Percentiles rank a stretch among this genome's conserved stretches.
Evolutionary conservation across 192 early-diverging fungal species (phyloP).

Genomic region (Haplosporangium gracile): DNA sequence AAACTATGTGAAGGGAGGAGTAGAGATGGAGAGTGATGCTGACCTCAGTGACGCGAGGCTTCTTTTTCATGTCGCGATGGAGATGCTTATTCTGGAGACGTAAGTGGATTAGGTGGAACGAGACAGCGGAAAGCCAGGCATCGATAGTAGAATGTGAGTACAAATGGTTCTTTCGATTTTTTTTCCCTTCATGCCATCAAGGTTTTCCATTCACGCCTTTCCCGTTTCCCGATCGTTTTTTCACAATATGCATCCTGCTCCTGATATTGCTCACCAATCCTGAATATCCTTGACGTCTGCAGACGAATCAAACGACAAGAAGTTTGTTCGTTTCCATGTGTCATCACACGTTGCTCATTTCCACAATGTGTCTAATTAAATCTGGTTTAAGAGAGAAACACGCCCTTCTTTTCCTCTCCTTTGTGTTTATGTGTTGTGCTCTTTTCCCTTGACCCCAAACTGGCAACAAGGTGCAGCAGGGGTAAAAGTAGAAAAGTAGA

Average conservation of each 20-base stretch:
- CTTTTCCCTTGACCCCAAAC: slow-evolving; percentile 24
- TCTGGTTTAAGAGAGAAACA: not conserved
- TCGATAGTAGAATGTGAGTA: slow-evolving; percentile 34
- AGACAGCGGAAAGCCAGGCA: slow-evolving; percentile 19
- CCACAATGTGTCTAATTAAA: not conserved
- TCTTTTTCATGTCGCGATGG: slow-evolving; percentile 63
- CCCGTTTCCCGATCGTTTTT: not conserved
- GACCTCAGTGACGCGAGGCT: slow-evolving; percentile 63
- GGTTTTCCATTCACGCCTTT: not conserved
- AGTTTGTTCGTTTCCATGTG: not conserved
- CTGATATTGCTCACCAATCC: not conserved
- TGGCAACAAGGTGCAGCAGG: slow-evolving; percentile 3
- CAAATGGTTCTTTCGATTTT: slow-evolving; percentile 6
- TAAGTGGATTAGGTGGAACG: slow-evolving; percentile 2
- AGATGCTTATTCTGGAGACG: slow-evolving; percentile 59
- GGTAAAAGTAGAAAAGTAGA: slow-evolving; percentile 1
- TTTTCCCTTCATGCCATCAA: not conserved
- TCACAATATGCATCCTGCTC: not conserved
- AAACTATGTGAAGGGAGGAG: not conserved
- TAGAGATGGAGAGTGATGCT: slow-evolving; percentile 19
- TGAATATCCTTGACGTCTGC: not conserved
- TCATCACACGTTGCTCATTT: not conserved
- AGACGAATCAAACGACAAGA: not conserved
- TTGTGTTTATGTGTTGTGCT: not conserved
- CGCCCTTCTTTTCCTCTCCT: not conserved